These are phyloP conservation scores for Anthostomella pinea DNA, from an alignment of 2,329 filamentous ascomycete genomes.

Conservation along the genomic window DNA sequence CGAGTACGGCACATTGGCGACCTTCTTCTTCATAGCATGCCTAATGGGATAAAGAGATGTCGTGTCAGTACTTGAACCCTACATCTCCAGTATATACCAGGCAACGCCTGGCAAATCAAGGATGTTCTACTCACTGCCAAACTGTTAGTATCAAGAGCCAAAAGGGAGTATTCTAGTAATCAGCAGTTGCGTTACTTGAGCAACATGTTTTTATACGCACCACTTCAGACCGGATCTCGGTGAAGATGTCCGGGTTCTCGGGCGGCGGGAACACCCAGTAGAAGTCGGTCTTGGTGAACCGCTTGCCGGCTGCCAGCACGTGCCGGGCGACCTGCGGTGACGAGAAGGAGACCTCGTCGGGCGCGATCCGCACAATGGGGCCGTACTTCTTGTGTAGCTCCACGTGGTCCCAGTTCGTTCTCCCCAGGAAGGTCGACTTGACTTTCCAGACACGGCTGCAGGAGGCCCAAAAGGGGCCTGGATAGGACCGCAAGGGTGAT, in stretches of 20 bases:
- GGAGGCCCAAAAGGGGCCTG: constrained; percentile 30
- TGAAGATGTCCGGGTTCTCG: constrained; percentile 58
- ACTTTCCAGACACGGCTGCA: constrained; percentile 41
- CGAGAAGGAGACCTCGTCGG: constrained; percentile 46
- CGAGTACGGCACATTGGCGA: constrained; percentile 49
- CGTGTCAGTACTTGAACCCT: too few species aligned
- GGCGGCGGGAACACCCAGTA: constrained; percentile 54
- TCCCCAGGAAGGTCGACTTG: constrained; percentile 35
- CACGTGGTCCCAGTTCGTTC: constrained; percentile 42
- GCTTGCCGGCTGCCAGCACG: constrained; percentile 47
- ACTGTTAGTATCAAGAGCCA: too few species aligned
- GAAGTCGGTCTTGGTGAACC: constrained; percentile 52
- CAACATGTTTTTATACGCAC: too few species aligned
- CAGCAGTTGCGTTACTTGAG: too few species aligned
- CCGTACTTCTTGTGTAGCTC: constrained; percentile 45
- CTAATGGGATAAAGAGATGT: too few species aligned
- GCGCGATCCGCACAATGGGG: constrained; percentile 47
- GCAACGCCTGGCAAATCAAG: too few species aligned
- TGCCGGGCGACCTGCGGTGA: constrained; percentile 44
- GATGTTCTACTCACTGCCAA: too few species aligned
- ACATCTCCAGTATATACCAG: too few species aligned
- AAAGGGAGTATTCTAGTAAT: too few species aligned
- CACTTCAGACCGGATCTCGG: constrained; percentile 51
- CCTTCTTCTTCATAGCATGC: constrained; percentile 55
- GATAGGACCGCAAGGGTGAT: constrained; percentile 28